Evolutionary conservation across 2,329 filamentous ascomycete genomes (phyloP), one percentile per base, ranked within the genome.

Genomic region (Fusarium albosuccineum): DNA sequence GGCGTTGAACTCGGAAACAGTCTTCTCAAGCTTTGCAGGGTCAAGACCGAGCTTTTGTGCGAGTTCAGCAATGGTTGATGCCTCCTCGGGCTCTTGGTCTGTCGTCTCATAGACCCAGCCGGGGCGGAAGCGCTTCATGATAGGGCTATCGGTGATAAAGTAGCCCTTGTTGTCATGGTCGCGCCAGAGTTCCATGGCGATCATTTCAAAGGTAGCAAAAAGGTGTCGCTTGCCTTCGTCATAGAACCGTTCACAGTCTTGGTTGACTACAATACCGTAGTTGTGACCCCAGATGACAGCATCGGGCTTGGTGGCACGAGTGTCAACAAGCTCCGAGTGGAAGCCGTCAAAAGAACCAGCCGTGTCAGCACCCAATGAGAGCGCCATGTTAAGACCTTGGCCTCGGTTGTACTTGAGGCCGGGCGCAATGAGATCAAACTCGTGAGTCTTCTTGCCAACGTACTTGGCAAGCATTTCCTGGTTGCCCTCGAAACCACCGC

Each of bases 181-280:
- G 9, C 40, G 16, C 40, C 40, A 42, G n/a, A 42, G 40, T 16
- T 42, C 40, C 40, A 42, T 22, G 26, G 40, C 40, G n/a, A 42
- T 42, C 40, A 42, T 42, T n/a, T 42, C 40, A 42, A 42, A 42
- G 40, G 40, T 42, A n/a, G 40, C 40, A 22, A 42, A 42, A 5
- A 42, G 26, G 40, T 42, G 40, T 22, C 40, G 40, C 40, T 42
- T 42, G 40, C 40, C 40, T 27, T 42, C 40, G 9, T 42, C 40
- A 16, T 42, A 42, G 40, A 42, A 42, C n/a, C 40, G 40, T 16
- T 42, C 40, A 42, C 40, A 42, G 40, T 42, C 40, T 27, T 42
- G 40, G 16, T 42, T 42, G n/a, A 42, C 40, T 7, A 42, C 40
- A 22, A 42, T 42, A 13, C 40, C 40, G 40, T 42, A 42, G 40